Evolutionary conservation across 331 rosid species (phyloP).

Genomic region (Arachis monticola): DNA sequence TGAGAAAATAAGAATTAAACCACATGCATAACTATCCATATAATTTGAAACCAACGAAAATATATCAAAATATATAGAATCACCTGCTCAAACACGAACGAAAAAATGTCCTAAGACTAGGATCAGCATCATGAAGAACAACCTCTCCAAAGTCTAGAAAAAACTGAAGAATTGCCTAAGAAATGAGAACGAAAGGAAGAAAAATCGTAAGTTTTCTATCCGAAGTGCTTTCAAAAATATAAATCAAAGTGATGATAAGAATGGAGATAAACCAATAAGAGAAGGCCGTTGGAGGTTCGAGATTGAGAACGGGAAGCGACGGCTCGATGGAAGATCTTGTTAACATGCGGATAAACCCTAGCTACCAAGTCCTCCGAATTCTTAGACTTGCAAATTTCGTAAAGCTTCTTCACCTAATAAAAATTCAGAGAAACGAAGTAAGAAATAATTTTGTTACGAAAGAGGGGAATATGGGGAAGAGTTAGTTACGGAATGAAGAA

Average conservation of each 20-base stretch:
- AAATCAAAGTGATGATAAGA: too few species aligned
- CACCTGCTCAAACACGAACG: slow-evolving; percentile 97
- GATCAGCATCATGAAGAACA: slow-evolving; percentile 96
- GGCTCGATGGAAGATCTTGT: slow-evolving; percentile 88
- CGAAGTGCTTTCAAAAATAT: too few species aligned
- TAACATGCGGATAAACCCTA: slow-evolving; percentile 82
- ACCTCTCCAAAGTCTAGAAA: slow-evolving; percentile 87
- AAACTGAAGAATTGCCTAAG: slow-evolving; percentile 90
- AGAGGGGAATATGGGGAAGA: slow-evolving; percentile 9
- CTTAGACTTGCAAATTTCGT: slow-evolving; percentile 70
- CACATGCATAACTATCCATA: background rate
- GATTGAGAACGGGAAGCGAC: slow-evolving; percentile 79
- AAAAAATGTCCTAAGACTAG: slow-evolving; percentile 79
- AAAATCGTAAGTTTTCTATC: slow-evolving; percentile 6
- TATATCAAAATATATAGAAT: background rate
- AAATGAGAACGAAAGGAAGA: slow-evolving; percentile 47
- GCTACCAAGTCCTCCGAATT: slow-evolving; percentile 82
- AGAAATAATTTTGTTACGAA: too few species aligned
- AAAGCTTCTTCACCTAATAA: slow-evolving; percentile 75
- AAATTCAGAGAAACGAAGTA: background rate
- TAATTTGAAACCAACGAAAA: background rate
- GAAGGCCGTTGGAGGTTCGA: slow-evolving; percentile 89
- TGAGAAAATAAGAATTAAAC: too few species aligned
- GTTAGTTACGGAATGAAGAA: slow-evolving; percentile 72
- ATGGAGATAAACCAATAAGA: slow-evolving; percentile 62